These are phyloP conservation scores for Shiraia bambusicola DNA, from an alignment of 2,329 filamentous ascomycete genomes.

Conservation along the genomic window DNA sequence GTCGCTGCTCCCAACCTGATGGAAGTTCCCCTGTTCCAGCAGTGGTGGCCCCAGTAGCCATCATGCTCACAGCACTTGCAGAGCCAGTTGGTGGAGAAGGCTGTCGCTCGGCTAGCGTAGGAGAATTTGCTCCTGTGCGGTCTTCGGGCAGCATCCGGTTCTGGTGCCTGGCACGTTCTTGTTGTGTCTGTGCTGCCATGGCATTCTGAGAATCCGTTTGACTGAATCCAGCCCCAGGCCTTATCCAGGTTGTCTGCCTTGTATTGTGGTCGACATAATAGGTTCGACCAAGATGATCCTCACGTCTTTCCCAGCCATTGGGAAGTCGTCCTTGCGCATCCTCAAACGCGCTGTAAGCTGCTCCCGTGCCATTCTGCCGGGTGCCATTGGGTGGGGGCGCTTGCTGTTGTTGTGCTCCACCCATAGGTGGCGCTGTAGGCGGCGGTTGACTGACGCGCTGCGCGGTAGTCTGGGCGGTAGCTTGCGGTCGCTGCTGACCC, in stretches of 20 bases:
- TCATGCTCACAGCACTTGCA: constrained; percentile 74
- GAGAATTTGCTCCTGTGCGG: constrained; percentile 88
- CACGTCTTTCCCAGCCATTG: constrained; percentile 90
- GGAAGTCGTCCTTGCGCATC: constrained; percentile 92
- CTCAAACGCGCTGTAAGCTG: constrained; percentile 82
- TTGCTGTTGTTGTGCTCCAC: constrained; percentile 38
- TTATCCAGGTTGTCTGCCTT: constrained; percentile 92
- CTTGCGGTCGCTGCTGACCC: constrained; percentile 33
- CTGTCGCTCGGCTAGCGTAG: constrained; percentile 64
- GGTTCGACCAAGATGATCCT: constrained; percentile 91
- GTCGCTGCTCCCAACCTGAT: constrained; percentile 92
- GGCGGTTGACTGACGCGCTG: constrained; percentile 34
- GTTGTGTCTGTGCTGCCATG: constrained; percentile 86
- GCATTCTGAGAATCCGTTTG: constrained; percentile 74
- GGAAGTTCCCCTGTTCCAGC: constrained; percentile 93
- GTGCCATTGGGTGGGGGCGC: constrained; percentile 41
- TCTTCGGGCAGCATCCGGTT: constrained; percentile 95
- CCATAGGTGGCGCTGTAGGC: constrained; percentile 46
- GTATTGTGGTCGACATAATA: constrained; percentile 99
- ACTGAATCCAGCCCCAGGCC: constrained; percentile 77
- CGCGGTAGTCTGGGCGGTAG: constrained; percentile 25
- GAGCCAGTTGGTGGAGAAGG: constrained; percentile 41
- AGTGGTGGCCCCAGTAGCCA: constrained; percentile 92
- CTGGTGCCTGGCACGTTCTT: constrained; percentile 90
- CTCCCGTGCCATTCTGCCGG: constrained; percentile 41